Conservation (phyloP, 768 basidiomycete genomes). For the Lactarius trivialis region DNA sequence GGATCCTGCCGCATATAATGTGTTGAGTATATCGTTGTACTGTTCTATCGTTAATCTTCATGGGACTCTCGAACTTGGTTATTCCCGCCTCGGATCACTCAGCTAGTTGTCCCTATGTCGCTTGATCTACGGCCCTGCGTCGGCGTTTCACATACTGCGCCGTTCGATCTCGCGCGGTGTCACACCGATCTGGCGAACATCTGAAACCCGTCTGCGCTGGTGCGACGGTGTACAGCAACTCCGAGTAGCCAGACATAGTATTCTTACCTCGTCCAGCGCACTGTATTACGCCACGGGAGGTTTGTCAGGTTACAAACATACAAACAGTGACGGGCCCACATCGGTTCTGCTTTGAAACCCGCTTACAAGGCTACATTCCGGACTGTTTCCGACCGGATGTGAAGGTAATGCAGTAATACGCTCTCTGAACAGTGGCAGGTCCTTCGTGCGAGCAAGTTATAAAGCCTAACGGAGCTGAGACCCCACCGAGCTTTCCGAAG, state of each 20-base stretch:
- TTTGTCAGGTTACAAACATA: not conserved
- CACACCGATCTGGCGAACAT: not conserved
- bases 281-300: not conserved
- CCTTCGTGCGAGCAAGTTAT: not conserved
- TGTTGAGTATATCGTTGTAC: slow-evolving; percentile 21
- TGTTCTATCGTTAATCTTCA: slow-evolving; percentile 19
- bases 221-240: not conserved
- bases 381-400: not conserved
- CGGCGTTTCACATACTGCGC: not conserved
- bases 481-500: slow-evolving; percentile 6
- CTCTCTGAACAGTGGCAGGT: not conserved
- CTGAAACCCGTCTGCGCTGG: not conserved
- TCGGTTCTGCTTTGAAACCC: not conserved
- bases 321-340: not conserved
- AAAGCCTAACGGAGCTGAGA: not conserved
- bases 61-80: slow-evolving; percentile 10
- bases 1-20: slow-evolving; percentile 18
- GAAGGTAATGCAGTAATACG: not conserved
- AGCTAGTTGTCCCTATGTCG: not conserved
- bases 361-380: not conserved
- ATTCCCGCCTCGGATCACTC: not conserved
- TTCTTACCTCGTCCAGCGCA: not conserved
- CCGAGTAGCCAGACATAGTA: not conserved
- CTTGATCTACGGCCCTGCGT: not conserved
- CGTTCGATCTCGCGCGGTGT: not conserved